Evolutionary conservation across 2,329 filamentous ascomycete genomes (phyloP).

Genomic region (Cladophialophora exuberans): DNA sequence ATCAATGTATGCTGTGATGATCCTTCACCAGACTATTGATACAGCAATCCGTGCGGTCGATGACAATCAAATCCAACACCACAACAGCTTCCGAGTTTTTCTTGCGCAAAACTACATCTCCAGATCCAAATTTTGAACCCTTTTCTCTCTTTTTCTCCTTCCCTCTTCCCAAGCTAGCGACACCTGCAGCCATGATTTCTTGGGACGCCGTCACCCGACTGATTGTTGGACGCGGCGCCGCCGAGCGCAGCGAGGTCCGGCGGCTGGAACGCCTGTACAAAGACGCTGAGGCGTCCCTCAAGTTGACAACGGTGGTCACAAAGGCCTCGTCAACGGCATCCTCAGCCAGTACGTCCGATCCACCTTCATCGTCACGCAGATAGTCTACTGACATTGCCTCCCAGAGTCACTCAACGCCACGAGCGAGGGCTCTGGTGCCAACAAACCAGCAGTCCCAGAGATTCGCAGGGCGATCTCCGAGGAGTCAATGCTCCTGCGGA

Average conservation of each 20-base stretch:
- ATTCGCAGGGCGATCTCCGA: not conserved
- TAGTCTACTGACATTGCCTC: not conserved
- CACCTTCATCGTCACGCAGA: not conserved
- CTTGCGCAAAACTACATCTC: not conserved
- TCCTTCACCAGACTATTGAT: constrained; percentile 30
- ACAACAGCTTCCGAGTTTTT: not conserved
- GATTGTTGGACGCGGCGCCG: constrained; percentile 1
- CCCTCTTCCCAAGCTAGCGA: not conserved
- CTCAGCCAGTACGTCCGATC: constrained; percentile 14
- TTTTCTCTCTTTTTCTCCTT: not conserved
- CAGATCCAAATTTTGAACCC: not conserved
- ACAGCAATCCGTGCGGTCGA: constrained; percentile 33
- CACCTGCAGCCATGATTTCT: not conserved
- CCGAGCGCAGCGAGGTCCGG: constrained; percentile 19
- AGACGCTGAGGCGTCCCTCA: constrained; percentile 19
- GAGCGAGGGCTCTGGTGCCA: not conserved
- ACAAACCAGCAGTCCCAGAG: not conserved
- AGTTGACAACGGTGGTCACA: constrained; percentile 22
- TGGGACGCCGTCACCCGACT: not conserved
- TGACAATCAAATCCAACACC: constrained; percentile 28
- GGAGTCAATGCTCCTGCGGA: not conserved
- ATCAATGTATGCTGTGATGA: constrained; percentile 31
- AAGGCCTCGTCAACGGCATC: constrained; percentile 9
- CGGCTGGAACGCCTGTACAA: constrained; percentile 25
- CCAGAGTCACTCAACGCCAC: not conserved